Evolutionary conservation across 768 basidiomycete genomes (phyloP).

Genomic region (Pleurotus pulmonarius): DNA sequence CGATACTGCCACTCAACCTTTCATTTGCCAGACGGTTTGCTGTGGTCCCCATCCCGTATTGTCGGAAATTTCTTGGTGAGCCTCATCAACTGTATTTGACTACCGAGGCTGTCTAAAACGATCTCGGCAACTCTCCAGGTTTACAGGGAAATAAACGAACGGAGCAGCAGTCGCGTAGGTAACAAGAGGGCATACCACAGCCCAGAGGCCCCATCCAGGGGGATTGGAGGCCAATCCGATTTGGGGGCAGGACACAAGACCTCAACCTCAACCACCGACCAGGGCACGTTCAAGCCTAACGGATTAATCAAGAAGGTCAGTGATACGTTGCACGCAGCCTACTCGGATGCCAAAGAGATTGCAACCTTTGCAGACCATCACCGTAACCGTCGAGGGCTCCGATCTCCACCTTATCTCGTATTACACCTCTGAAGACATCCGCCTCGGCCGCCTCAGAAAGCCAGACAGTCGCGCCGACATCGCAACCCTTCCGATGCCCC

Average conservation of each 20-base stretch:
- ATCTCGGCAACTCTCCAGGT: constrained; percentile 41
- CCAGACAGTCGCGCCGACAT: constrained; percentile 73
- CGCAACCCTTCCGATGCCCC: constrained; percentile 67
- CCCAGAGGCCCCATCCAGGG: constrained; percentile 40
- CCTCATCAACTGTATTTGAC: background rate
- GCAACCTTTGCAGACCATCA: constrained; percentile 62
- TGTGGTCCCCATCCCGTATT: constrained; percentile 84
- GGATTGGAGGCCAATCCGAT: constrained; percentile 30
- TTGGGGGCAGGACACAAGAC: constrained; percentile 24
- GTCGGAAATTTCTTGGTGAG: constrained; percentile 81
- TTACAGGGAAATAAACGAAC: constrained; percentile 76
- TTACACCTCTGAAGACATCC: constrained; percentile 77
- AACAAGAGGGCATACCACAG: constrained; percentile 48
- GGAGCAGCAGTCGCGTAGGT: constrained; percentile 53
- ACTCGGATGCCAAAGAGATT: background rate
- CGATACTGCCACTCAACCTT: constrained; percentile 14
- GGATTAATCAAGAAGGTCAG: constrained; percentile 82
- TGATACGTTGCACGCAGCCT: background rate
- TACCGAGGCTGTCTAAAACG: background rate
- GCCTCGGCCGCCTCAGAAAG: constrained; percentile 60
- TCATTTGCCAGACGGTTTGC: constrained; percentile 42
- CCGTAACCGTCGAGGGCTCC: constrained; percentile 72
- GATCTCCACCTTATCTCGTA: constrained; percentile 84
- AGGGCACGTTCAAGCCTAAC: constrained; percentile 61
- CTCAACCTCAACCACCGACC: constrained; percentile 32